A percentile compares a stretch with the other conserved stretches of the same genome.
Conservation (phyloP, 208 protist genomes). For the Phytomonas sp. region DNA sequence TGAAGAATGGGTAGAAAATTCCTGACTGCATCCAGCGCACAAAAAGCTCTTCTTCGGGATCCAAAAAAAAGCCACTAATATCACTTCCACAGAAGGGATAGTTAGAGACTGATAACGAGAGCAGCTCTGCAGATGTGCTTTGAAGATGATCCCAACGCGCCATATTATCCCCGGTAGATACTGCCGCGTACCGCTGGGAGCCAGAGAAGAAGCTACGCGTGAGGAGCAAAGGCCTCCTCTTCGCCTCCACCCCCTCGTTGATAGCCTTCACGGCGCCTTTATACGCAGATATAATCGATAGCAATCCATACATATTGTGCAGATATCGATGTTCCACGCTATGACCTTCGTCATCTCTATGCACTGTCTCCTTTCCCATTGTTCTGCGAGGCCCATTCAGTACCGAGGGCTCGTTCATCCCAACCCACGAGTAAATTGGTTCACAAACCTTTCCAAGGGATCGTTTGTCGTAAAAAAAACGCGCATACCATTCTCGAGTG, state of each 20-base stretch:
- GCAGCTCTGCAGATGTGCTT: slow-evolving; percentile 92
- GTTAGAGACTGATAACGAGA: slow-evolving; percentile 93
- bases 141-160: slow-evolving; percentile 94
- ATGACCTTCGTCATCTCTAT: slow-evolving; percentile 53
- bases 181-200: slow-evolving; percentile 93
- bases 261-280: slow-evolving; percentile 79
- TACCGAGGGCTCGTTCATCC: slow-evolving; percentile 99
- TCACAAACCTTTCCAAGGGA: slow-evolving; percentile 78
- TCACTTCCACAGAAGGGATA: slow-evolving; percentile 95
- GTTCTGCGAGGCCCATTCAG: slow-evolving; percentile 93
- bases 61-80: slow-evolving; percentile 98
- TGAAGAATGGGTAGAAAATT: slow-evolving; percentile 96
- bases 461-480: slow-evolving; percentile 76
- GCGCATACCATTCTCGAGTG: slow-evolving; percentile 91
- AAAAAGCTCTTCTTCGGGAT: slow-evolving; percentile 93
- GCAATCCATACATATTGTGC: slow-evolving; percentile 97
- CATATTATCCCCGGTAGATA: slow-evolving; percentile 98
- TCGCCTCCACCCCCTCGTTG: slow-evolving; percentile 9
- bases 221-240: slow-evolving; percentile 95
- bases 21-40: slow-evolving; percentile 97
- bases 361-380: slow-evolving; percentile 91
- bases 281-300: slow-evolving; percentile 81
- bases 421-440: slow-evolving; percentile 97
- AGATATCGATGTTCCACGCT: slow-evolving; percentile 91
- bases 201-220: slow-evolving; percentile 98